Evolutionary conservation across 2,329 filamentous ascomycete species (phyloP).

Genomic region (Botryosphaeria dothidea): DNA sequence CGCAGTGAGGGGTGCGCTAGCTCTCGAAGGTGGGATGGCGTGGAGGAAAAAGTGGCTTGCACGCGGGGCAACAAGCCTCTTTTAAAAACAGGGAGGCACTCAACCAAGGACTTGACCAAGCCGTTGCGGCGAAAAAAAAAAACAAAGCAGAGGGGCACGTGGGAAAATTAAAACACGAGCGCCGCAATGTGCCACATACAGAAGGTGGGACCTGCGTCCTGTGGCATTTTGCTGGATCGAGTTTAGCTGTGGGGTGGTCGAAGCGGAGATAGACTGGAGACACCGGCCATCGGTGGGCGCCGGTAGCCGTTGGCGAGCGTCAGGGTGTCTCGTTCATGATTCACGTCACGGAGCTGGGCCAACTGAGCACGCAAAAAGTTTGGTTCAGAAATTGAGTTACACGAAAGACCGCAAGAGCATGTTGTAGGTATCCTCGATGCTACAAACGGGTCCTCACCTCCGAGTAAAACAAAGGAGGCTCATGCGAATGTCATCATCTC

Average conservation of each 20-base stretch:
- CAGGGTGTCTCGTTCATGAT: neutral
- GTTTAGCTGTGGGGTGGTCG: slow-evolving; percentile 14
- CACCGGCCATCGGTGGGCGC: slow-evolving; percentile 11
- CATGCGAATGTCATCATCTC: slow-evolving; percentile 43
- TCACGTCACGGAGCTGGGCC: neutral
- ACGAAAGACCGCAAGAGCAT: slow-evolving; percentile 42
- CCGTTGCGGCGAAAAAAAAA: neutral
- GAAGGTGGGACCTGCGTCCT: slow-evolving; percentile 10
- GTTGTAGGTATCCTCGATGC: slow-evolving; percentile 50
- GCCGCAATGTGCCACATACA: neutral
- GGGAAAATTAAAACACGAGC: neutral
- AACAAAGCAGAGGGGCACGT: neutral
- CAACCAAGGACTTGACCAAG: neutral
- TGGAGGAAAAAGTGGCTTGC: slow-evolving; percentile 6
- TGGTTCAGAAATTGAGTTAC: slow-evolving; percentile 9
- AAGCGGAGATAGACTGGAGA: slow-evolving; percentile 11
- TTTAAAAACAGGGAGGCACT: neutral
- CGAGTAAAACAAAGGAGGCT: slow-evolving; percentile 29
- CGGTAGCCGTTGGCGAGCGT: slow-evolving; percentile 4
- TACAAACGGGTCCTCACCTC: slow-evolving; percentile 42
- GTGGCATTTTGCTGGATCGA: slow-evolving; percentile 4
- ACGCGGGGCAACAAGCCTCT: neutral
- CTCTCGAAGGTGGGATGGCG: slow-evolving; percentile 6
- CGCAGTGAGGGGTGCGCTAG: slow-evolving; percentile 3
- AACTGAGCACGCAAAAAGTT: neutral